Percentiles rank a stretch among this genome's conserved stretches.
These are phyloP conservation scores for Saturnispora diversa DNA, from an alignment of 805 yeast species.

Conservation along the genomic window DNA sequence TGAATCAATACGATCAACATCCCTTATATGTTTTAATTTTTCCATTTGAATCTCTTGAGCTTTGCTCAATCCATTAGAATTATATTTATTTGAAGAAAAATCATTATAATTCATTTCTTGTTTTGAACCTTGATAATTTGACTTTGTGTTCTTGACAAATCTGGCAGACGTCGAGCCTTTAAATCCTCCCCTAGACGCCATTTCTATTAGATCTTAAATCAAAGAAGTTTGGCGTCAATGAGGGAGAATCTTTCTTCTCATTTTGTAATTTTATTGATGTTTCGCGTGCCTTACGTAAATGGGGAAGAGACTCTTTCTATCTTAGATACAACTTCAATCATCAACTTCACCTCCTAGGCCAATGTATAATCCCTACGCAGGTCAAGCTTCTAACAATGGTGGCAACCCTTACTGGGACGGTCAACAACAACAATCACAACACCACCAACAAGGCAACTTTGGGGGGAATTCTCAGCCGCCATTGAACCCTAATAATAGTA, in stretches of 20 bases:
- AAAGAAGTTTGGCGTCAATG: background rate
- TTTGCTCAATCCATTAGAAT: background rate
- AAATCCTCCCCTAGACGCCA: constrained; percentile 17
- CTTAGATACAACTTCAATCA: no score
- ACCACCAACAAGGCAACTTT: constrained; percentile 8
- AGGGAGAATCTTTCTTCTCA: background rate
- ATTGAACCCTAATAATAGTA: constrained; percentile 20
- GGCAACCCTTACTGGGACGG: no score
- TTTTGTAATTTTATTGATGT: background rate
- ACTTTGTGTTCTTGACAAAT: constrained; percentile 20
- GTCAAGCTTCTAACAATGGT: no score
- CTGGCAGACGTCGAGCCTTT: constrained; percentile 24
- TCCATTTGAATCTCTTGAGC: constrained; percentile 17
- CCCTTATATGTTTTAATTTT: constrained; percentile 46
- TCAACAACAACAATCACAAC: constrained; percentile 8
- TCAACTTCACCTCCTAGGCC: background rate
- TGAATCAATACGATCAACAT: constrained; percentile 62
- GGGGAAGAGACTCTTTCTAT: no score
- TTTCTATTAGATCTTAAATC: constrained; percentile 1
- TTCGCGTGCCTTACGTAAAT: constrained; percentile 10
- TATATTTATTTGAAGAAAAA: constrained; percentile 13
- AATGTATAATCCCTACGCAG: constrained; percentile 8
- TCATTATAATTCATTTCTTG: constrained; percentile 16
- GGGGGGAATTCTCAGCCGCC: background rate
- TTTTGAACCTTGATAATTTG: background rate